Evolutionary conservation across 192 early-diverging fungal species (phyloP), one percentile per base, ranked within the genome.

Genomic region (Chytriomyces sp.): DNA sequence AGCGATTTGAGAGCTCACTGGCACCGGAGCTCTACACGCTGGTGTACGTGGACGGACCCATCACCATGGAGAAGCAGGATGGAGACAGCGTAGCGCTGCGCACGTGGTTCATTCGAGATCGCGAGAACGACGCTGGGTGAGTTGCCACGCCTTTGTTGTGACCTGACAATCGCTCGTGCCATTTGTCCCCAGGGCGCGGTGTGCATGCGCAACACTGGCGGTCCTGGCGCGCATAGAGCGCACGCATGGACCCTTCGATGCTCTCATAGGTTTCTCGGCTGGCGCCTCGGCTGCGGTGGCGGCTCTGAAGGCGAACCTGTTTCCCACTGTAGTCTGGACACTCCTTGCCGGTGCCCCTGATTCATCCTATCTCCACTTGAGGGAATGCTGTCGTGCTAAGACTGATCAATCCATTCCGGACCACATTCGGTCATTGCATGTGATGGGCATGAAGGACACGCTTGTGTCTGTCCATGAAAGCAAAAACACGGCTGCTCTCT

Each of bases 171-270:
- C 30, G 19, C 22, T 2, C 30, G 56, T 31, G 28, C 14, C 19
- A 5, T 4, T 39, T 3, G 26, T 41, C 28, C 14, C n/a, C 28
- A 39, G n/a, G 40, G n/a, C 25, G 62, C 31, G 8, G 3, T 68
- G 65, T 59, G 55, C n/a, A 14, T 74, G 63, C 30, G 52, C 14
- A 0, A 26, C 39, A 25, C 30, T 74, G 19, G 19, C 7, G 5
- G 22, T 56, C 0, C 25, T 66, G 39, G 63, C 36, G n/a, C 14
- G 52, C 28, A 32, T 67, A 17, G 66, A 66, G 74, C 26, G 32
- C 12, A 37, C 39, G 32, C 32, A 52, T 25, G 74, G 74, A 5
- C 74, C 74, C 3, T 75, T 75, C 34, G 65, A 75, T 34, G 74
- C 65, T n/a, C 4, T 68, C 6, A 41, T 75, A 10, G 74, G 56